Percentiles rank a stretch among this genome's conserved stretches.
Evolutionary conservation across 441 rosid genomes (phyloP).

Genomic region (Croton setiger): DNA sequence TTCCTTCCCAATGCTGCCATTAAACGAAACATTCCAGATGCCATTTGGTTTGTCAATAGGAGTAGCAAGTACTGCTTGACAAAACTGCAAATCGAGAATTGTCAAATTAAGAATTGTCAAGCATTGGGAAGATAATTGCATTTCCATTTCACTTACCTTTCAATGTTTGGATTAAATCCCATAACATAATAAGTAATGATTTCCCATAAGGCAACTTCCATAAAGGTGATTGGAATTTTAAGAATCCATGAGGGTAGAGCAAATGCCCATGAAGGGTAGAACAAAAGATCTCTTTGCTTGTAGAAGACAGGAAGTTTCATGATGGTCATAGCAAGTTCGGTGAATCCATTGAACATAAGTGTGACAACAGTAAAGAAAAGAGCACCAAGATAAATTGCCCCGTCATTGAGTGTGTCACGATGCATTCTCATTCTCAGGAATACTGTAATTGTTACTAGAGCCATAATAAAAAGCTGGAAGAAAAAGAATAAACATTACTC

Average conservation of each 20-base stretch:
- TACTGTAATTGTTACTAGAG: slow-evolving; percentile 51
- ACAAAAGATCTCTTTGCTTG: slow-evolving; percentile 86
- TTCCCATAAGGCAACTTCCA: slow-evolving; percentile 69
- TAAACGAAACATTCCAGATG: slow-evolving; percentile 51
- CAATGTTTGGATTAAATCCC: slow-evolving; percentile 56
- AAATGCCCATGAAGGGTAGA: slow-evolving; percentile 93
- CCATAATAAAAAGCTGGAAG: slow-evolving; percentile 50
- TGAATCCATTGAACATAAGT: slow-evolving; percentile 69
- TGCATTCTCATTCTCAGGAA: slow-evolving; percentile 67
- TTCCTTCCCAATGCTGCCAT: slow-evolving; percentile 61
- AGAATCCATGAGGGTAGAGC: slow-evolving; percentile 78
- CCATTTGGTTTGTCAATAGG: slow-evolving; percentile 49
- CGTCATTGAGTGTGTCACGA: slow-evolving; percentile 48
- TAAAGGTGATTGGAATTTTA: slow-evolving; percentile 64
- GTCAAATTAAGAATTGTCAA: slow-evolving; percentile 8
- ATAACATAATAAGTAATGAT: slow-evolving; percentile 65
- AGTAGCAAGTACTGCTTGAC: slow-evolving; percentile 51
- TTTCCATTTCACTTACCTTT: slow-evolving; percentile 34
- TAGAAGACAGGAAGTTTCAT: slow-evolving; percentile 80
- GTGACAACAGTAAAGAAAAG: slow-evolving; percentile 48
- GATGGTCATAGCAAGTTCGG: slow-evolving; percentile 76
- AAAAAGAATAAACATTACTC: not conserved
- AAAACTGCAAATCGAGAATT: slow-evolving; percentile 40
- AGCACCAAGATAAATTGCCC: slow-evolving; percentile 63
- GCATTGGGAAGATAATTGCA: not conserved